Evolutionary conservation across 768 basidiomycete species (phyloP).

Genomic region (Pulveroboletus sp.): DNA sequence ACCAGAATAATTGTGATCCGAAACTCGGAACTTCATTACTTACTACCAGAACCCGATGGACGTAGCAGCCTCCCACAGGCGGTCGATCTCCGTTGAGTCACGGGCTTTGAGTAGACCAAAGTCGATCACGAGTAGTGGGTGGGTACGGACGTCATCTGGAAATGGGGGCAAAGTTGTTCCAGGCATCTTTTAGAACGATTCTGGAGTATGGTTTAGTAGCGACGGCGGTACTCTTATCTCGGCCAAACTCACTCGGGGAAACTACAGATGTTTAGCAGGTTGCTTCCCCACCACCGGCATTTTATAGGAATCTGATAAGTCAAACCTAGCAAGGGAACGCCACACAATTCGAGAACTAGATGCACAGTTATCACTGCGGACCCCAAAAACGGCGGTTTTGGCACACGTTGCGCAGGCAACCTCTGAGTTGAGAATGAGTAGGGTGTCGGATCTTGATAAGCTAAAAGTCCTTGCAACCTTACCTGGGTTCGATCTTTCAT

Average conservation of each 20-base stretch:
- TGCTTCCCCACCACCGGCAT: too few relatives aligned
- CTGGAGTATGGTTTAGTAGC: not conserved
- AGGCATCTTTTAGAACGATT: conserved; percentile 27
- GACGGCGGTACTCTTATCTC: not conserved
- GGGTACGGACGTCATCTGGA: conserved; percentile 40
- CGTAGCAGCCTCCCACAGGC: conserved; percentile 46
- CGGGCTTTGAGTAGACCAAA: conserved; percentile 35
- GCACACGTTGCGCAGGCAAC: too few relatives aligned
- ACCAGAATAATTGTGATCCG: not conserved
- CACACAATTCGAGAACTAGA: too few relatives aligned
- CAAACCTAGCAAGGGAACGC: too few relatives aligned
- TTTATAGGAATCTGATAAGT: not conserved
- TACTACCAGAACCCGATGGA: conserved; percentile 54
- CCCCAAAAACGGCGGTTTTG: too few relatives aligned
- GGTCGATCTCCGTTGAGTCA: conserved; percentile 37
- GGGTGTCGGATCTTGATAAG: too few relatives aligned
- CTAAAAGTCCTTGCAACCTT: too few relatives aligned
- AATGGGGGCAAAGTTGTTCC: conserved; percentile 37
- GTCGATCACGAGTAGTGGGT: conserved; percentile 46
- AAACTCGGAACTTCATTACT: conserved; percentile 18
- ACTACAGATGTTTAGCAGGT: not conserved
- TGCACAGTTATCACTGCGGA: too few relatives aligned
- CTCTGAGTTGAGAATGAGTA: too few relatives aligned
- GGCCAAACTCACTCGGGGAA: not conserved
- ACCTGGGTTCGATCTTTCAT: too few relatives aligned